Base-by-base conservation (phyloP, 345 rosid genomes). In the Syzygium jambos region DNA sequence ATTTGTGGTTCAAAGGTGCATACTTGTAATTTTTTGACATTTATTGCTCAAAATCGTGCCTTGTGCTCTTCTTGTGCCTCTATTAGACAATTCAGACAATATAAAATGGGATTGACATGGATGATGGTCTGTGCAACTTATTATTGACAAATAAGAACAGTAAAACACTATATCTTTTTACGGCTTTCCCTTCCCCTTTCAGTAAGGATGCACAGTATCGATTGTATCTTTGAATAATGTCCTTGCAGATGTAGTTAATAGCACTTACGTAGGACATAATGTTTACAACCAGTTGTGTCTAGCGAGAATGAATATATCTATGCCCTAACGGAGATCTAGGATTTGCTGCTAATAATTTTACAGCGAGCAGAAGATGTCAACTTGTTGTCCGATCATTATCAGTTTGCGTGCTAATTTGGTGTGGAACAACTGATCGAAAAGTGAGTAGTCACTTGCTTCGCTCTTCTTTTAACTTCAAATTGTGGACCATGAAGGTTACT, bases 191-290 rank as follows among this genome's bases (percentile, higher is more conserved):
- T 73, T 38, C 80, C 49, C 27, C 27, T 21, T 34, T 73, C 46
- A 73, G 46, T 38, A 7, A 0, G 23, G 0, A 34, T 34, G 19
- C 23, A 9, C 0, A 34, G 1, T 4, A 13, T 73, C 0, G 13
- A 73, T 73, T 21, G 27, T 73, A 73, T 73, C 80, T 41, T 34
- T 19, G 49, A 73, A 73, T 73, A 19, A 73, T 73, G 7, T 73
- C 25, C 10, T 38, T 34, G 17, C 6, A 68, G 80, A 73, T 73
- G 80, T 49, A 38, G 80, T 73, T 73, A 49, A 73, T 19, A 73
- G 80, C 80, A 73, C 1, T 12, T 21, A 25, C 49, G 1, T 38
- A 38, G 46, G 80, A 41, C 80, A 73, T 73, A 73, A 73, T 34
- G 0, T 34, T n/a, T 21, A 73, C 80, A 8, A 73, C 22, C 38